These are phyloP conservation scores for Paratinospora sagittata DNA, from an alignment of 164 flowering plant genomes.

Conservation along the genomic window DNA sequence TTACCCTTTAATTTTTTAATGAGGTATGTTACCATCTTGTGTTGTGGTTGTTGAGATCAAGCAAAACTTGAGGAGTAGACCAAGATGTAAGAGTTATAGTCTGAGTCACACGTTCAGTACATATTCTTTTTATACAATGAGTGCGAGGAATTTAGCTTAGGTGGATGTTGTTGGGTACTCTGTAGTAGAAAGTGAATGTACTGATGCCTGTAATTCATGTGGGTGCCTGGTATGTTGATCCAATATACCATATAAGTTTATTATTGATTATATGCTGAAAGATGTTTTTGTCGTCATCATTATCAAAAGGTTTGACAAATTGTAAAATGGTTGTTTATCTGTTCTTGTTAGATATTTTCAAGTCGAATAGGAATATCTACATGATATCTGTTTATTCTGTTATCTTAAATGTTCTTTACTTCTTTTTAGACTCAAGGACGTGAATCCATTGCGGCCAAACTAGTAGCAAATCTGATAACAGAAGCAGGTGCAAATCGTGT, in stretches of 20 bases:
- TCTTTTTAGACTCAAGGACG: slow-evolving; percentile 95
- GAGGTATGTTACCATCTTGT: background rate
- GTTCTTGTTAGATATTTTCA: background rate
- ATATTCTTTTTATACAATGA: background rate
- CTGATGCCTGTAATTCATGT: too few relatives aligned
- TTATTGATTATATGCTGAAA: too few relatives aligned
- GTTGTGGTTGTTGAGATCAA: background rate
- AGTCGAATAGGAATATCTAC: background rate
- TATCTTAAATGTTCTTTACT: background rate
- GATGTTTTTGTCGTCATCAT: too few relatives aligned
- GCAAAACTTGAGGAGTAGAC: too few relatives aligned
- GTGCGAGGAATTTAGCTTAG: background rate
- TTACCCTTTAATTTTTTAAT: background rate
- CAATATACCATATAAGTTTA: too few relatives aligned
- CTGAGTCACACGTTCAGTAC: background rate
- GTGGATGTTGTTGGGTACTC: background rate
- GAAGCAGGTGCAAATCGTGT: slow-evolving; percentile 98
- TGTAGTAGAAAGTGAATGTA: too few relatives aligned
- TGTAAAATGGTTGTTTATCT: background rate
- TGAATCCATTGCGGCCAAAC: slow-evolving; percentile 98
- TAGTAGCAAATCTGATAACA: slow-evolving; percentile 89
- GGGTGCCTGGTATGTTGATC: too few relatives aligned
- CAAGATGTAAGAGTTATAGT: too few relatives aligned
- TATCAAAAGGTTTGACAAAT: too few relatives aligned
- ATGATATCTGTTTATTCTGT: background rate